Evolutionary conservation across 345 rosid species (phyloP).

Genomic region (Iberis pinnata): DNA sequence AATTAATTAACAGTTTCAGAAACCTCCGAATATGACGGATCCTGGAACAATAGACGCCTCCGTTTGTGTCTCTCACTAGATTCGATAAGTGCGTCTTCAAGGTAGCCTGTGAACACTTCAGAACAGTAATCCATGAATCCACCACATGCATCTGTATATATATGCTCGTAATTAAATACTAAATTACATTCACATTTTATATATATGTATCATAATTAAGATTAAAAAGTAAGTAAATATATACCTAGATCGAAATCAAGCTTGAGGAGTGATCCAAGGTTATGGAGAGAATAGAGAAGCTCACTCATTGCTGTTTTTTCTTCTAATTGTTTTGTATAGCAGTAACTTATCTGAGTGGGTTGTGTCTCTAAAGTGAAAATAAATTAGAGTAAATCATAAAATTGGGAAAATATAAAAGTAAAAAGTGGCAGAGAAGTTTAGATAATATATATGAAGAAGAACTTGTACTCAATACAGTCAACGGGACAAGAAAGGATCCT

Average conservation of each 20-base stretch:
- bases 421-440: no score
- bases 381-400: no score
- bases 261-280: slow-evolving; percentile 65
- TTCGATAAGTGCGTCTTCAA: slow-evolving; percentile 76
- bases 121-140: slow-evolving; percentile 40
- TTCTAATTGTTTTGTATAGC: no score
- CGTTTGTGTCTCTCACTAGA: slow-evolving; percentile 57
- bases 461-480: no score
- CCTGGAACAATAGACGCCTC: slow-evolving; percentile 46
- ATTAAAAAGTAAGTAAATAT: neutral
- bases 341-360: no score
- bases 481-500: no score
- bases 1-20: neutral
- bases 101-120: slow-evolving; percentile 71
- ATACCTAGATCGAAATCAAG: slow-evolving; percentile 65
- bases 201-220: no score
- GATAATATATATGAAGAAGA: no score
- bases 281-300: slow-evolving; percentile 52
- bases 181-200: no score
- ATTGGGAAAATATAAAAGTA: no score
- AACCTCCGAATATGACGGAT: slow-evolving; percentile 29
- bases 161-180: no score
- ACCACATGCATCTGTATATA: slow-evolving; percentile 27
- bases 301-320: slow-evolving; percentile 47
- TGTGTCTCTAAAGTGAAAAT: no score